Evolutionary conservation across 345 rosid species (phyloP).

Genomic region (Litchi chinensis): DNA sequence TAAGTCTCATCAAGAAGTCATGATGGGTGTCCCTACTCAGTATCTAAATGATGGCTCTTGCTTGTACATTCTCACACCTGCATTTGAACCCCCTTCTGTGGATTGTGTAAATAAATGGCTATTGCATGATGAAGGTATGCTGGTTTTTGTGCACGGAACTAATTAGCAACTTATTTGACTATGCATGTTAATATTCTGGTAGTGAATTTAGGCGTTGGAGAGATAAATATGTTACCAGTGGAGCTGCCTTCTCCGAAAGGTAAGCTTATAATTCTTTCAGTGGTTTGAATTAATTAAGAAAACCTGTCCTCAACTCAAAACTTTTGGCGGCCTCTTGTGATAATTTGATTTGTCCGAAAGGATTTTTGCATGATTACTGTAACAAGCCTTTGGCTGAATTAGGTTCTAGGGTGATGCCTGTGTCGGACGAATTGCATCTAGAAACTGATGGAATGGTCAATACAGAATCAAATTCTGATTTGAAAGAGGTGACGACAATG

Average conservation of each 20-base stretch:
- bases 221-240: constrained; percentile 17
- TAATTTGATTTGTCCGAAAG: constrained; percentile 33
- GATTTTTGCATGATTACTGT: constrained; percentile 30
- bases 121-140: constrained; percentile 49
- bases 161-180: constrained; percentile 11
- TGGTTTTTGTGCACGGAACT: constrained; percentile 20
- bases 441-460: constrained; percentile 30
- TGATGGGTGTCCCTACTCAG: constrained; percentile 61
- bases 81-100: constrained; percentile 66
- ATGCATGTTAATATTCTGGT: constrained; percentile 1
- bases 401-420: constrained; percentile 29
- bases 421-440: constrained; percentile 33
- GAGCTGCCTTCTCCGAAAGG: constrained; percentile 39
- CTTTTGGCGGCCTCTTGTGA: constrained; percentile 41
- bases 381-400: constrained; percentile 30
- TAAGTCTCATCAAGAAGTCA: constrained; percentile 39
- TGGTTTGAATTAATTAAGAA: constrained; percentile 15
- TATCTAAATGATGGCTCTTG: constrained; percentile 76
- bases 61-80: constrained; percentile 69
- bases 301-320: constrained; percentile 13
- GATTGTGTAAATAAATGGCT: constrained; percentile 68
- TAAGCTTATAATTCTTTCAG: constrained; percentile 24
- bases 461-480: constrained; percentile 31
- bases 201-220: constrained; percentile 35
- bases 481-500: constrained; percentile 24